These are phyloP conservation scores for Hanseniaspora pseudoguilliermondii DNA, from an alignment of 805 yeast genomes.

Conservation along the genomic window DNA sequence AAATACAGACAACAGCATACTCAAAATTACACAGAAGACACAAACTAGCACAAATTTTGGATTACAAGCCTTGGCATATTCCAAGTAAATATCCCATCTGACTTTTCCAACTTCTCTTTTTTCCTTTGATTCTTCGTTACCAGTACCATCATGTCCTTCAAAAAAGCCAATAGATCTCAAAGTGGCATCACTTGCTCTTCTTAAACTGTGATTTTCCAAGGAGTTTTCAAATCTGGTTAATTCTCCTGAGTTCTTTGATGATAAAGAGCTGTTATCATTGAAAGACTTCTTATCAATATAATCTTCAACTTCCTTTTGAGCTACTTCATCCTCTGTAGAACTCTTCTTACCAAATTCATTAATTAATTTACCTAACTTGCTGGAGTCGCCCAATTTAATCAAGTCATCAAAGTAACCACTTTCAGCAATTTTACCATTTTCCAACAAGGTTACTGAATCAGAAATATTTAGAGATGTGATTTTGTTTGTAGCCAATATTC, in stretches of 20 bases:
- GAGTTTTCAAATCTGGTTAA: conserved; percentile 21
- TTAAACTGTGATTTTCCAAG: conserved; percentile 32
- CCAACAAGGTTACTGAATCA: conserved; percentile 52
- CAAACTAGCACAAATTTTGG: conserved; percentile 48
- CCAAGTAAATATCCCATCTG: conserved; percentile 68
- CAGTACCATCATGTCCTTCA: conserved; percentile 29
- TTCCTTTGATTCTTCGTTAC: conserved; percentile 38
- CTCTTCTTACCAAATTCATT: conserved; percentile 32
- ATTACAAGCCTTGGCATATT: conserved; percentile 82
- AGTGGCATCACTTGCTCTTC: conserved; percentile 49
- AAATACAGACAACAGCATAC: conserved; percentile 49
- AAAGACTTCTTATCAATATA: conserved; percentile 15
- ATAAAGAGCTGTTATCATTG: conserved; percentile 18
- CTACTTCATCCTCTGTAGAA: conserved; percentile 17
- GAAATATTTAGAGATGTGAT: conserved; percentile 72
- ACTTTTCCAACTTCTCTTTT: conserved; percentile 89
- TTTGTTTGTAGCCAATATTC: conserved; percentile 74
- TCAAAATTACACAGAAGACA: conserved; percentile 40
- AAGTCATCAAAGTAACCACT: conserved; percentile 45
- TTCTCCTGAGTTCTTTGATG: conserved; percentile 24
- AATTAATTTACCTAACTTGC: conserved; percentile 43
- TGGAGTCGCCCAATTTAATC: conserved; percentile 27
- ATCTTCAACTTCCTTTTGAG: neutral
- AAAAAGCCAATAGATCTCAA: conserved; percentile 25
- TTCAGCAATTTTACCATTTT: conserved; percentile 55